A percentile compares a stretch with the other conserved stretches of the same genome.
Evolutionary conservation across 805 yeast genomes (phyloP).

Genomic region (Scheffersomyces lignosus): DNA sequence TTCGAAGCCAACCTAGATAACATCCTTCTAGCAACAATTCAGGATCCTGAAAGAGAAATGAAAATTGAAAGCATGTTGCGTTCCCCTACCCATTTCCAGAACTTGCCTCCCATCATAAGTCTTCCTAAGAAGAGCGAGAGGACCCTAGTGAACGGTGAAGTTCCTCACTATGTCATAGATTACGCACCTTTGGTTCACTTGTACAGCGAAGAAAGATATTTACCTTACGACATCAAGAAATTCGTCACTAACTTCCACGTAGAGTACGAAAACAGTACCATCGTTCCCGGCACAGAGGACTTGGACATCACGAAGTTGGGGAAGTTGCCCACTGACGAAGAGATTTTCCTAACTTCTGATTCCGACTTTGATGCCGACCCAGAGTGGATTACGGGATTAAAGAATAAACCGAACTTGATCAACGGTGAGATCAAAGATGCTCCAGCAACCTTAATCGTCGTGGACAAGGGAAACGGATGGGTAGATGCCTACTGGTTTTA

Average conservation of each 20-base stretch:
- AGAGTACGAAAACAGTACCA: constrained; percentile 50
- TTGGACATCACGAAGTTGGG: constrained; percentile 36
- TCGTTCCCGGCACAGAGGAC: constrained; percentile 28
- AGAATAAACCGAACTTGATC: constrained; percentile 65
- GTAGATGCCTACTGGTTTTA: constrained; percentile 96
- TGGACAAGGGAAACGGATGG: constrained; percentile 93
- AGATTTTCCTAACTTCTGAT: constrained; percentile 61
- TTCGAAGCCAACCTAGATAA: constrained; percentile 19
- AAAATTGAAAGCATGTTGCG: constrained; percentile 26
- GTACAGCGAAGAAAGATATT: constrained; percentile 83
- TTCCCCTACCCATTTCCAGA: constrained; percentile 20
- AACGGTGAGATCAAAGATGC: constrained; percentile 74
- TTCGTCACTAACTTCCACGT: constrained; percentile 68
- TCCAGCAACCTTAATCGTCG: constrained; percentile 78
- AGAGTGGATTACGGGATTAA: constrained; percentile 78
- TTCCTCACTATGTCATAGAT: constrained; percentile 64
- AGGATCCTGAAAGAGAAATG: constrained; percentile 15
- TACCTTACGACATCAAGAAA: constrained; percentile 77
- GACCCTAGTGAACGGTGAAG: constrained; percentile 49
- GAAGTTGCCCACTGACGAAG: constrained; percentile 25
- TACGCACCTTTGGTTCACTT: constrained; percentile 79
- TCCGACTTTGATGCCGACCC: constrained; percentile 72
- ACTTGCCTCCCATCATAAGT: constrained; percentile 40
- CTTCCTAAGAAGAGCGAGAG: constrained; percentile 32
- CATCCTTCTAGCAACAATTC: constrained; percentile 22